phyloP scores from a whole-genome alignment of 129 eudicot species.

The Tagetes erecta region DNA sequence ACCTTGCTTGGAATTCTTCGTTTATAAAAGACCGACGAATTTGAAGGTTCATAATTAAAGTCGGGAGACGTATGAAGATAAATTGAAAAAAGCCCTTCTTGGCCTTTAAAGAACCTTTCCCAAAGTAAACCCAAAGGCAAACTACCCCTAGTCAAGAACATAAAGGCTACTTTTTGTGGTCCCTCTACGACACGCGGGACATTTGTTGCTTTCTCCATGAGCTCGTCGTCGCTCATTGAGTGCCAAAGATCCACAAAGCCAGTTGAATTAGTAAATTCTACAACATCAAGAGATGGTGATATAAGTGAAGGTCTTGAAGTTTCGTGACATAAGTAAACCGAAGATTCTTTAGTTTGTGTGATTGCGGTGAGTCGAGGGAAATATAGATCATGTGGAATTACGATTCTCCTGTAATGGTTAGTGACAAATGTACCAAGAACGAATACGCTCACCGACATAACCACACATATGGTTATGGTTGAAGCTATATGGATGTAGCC shows the following conservation, averaged over 20 bases:
- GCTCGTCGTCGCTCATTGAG: conserved; percentile 63
- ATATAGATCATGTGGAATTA: conserved; percentile 54
- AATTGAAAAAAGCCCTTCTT: conserved; percentile 68
- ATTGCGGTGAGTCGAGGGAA: conserved; percentile 40
- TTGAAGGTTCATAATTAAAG: conserved; percentile 52
- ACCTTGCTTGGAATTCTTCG: conserved; percentile 87
- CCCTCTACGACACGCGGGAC: conserved; percentile 45
- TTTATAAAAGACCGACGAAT: conserved; percentile 79
- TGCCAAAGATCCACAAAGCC: conserved; percentile 44
- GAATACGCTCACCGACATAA: conserved; percentile 49
- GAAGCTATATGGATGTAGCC: conserved; percentile 53
- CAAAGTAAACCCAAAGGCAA: conserved; percentile 72
- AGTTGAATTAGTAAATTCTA: conserved; percentile 22
- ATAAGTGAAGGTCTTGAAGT: conserved; percentile 21
- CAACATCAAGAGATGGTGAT: conserved; percentile 5
- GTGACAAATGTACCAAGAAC: conserved; percentile 54
- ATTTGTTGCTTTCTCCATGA: conserved; percentile 64
- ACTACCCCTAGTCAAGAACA: conserved; percentile 68
- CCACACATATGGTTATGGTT: conserved; percentile 49
- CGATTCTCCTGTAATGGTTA: conserved; percentile 38
- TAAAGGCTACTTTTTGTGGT: conserved; percentile 73
- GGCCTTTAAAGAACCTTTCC: conserved; percentile 80
- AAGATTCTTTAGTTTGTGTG: conserved; percentile 28
- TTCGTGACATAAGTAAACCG: conserved; percentile 23
- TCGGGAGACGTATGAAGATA: conserved; percentile 73